Percentiles rank a stretch among this genome's conserved stretches.
Conservation (phyloP, 345 rosid species). For the Gossypium bickii region DNA sequence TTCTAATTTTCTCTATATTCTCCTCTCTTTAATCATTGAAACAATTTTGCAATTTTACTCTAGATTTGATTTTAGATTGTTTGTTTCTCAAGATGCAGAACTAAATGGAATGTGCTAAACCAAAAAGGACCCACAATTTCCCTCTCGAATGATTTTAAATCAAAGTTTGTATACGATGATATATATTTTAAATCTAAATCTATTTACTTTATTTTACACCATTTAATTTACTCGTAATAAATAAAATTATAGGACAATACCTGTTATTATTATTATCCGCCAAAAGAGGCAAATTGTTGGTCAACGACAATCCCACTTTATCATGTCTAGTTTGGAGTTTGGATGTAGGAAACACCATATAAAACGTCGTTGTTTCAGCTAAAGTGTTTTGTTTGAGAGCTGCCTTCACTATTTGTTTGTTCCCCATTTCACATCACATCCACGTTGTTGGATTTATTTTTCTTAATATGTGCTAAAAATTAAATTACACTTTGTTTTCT, state of each 20-base stretch:
- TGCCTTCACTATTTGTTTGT: not conserved
- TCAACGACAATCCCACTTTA: conserved; percentile 6
- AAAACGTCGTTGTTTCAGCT: not conserved
- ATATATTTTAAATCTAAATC: too few relatives aligned
- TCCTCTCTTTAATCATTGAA: not conserved
- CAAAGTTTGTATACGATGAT: too few relatives aligned
- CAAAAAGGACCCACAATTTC: not conserved
- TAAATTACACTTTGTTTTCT: too few relatives aligned
- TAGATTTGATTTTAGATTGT: not conserved
- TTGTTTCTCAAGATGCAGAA: not conserved
- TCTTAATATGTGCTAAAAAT: not conserved
- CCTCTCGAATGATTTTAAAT: not conserved
- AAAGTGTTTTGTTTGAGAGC: not conserved
- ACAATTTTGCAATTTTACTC: not conserved
- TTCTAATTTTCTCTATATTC: not conserved
- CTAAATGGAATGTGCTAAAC: not conserved
- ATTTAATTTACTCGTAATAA: too few relatives aligned
- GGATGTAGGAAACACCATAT: not conserved
- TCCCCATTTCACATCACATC: not conserved
- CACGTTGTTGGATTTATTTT: not conserved
- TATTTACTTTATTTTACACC: too few relatives aligned
- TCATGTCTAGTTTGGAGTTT: not conserved
- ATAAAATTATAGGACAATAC: too few relatives aligned
- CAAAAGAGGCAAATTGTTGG: not conserved
- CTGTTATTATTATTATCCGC: too few relatives aligned